Evolutionary conservation across 169 alveolate genomes (phyloP).

Genomic region (Plasmodium cynomolgi): DNA sequence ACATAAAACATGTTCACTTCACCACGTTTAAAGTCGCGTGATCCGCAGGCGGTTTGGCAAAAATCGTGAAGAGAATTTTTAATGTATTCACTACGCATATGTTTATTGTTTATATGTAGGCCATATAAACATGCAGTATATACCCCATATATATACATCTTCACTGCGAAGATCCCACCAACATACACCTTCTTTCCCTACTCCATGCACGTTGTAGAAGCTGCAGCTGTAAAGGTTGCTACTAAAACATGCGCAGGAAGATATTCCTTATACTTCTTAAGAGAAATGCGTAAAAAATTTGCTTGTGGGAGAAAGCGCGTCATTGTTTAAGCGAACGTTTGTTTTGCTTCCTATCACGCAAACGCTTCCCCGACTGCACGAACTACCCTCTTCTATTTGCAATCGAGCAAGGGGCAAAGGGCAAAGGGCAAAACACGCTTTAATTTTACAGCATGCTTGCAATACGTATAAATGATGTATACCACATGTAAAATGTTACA

Average conservation of each 20-base stretch:
- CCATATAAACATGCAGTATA: neutral
- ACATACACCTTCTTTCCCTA: neutral
- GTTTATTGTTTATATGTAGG: neutral
- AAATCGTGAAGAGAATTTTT: neutral
- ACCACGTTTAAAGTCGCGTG: constrained; percentile 11
- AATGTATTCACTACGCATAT: neutral
- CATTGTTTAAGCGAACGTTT: neutral
- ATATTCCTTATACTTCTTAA: neutral
- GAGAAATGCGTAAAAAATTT: neutral
- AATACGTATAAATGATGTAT: neutral
- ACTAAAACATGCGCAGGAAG: neutral
- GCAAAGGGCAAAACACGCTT: neutral
- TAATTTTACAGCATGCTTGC: neutral
- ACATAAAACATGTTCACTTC: constrained; percentile 13
- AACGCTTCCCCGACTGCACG: neutral
- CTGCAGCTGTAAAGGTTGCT: neutral
- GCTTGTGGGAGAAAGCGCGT: neutral
- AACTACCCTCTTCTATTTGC: neutral
- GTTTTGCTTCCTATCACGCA: neutral
- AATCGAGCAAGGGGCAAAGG: neutral
- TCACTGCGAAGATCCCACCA: neutral
- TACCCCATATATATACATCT: neutral
- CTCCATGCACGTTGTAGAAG: neutral
- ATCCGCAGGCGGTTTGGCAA: neutral
- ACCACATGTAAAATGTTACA: neutral